Evolutionary conservation across 2,329 filamentous ascomycete genomes (phyloP).

Genomic region (Pestalotiopsis sp.): DNA sequence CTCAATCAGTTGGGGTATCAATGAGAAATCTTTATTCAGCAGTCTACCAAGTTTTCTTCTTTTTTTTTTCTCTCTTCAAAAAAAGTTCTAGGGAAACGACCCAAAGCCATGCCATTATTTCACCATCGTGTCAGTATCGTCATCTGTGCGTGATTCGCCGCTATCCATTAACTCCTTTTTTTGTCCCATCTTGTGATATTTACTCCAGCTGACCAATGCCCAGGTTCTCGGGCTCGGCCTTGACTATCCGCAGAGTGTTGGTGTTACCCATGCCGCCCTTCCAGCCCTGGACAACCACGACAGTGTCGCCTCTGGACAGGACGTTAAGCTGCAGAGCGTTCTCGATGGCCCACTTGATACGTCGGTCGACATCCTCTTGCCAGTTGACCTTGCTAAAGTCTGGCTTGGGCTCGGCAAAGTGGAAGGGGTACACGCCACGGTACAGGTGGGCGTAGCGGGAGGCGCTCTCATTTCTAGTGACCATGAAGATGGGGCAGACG

Average conservation of each 20-base stretch:
- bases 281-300: constrained; percentile 88
- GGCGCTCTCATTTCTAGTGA: constrained; percentile 82
- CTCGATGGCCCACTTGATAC: constrained; percentile 95
- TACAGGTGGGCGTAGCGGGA: constrained; percentile 93
- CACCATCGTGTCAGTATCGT: constrained; percentile 5
- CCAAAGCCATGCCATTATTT: constrained; percentile 7
- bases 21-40: constrained; percentile 1
- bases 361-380: constrained; percentile 98
- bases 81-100: not conserved
- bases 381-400: constrained; percentile 92
- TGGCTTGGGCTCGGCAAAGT: constrained; percentile 90
- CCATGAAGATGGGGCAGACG: constrained; percentile 99
- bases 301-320: constrained; percentile 70
- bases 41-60: not conserved
- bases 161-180: constrained; percentile 2
- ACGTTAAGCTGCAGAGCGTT: constrained; percentile 83
- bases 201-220: constrained; percentile 50
- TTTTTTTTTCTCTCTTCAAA: not conserved
- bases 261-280: constrained; percentile 91
- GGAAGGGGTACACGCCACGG: constrained; percentile 97
- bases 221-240: constrained; percentile 60
- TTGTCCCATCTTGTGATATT: constrained; percentile 2
- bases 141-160: constrained; percentile 1
- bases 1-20: not conserved
- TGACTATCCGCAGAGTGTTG: constrained; percentile 73